Base-by-base conservation (phyloP, 495 filamentous ascomycete genomes). In the Lophiotrema nucula region DNA sequence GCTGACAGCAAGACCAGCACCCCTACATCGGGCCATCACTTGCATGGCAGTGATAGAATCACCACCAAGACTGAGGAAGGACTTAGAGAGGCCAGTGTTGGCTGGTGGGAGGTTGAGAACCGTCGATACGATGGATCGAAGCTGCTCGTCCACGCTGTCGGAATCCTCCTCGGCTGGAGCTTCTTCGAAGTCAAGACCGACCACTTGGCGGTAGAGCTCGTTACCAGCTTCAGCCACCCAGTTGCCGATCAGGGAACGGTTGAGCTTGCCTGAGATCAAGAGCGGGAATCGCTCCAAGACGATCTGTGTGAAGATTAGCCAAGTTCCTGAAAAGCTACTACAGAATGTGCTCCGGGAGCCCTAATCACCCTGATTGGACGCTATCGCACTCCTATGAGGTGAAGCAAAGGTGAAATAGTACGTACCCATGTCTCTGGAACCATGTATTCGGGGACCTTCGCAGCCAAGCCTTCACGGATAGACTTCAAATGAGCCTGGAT, bases 1-100 rank as follows among this genome's bases (percentile, higher is more conserved):
- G 21, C 42, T 57, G 19, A 66, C 48, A 37, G 25, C 47, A 22
- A 62, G 33, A 8, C 63, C 58, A 31, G 22, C 35, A 6, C 28
- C 50, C 43, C 56, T 42, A 24, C 63, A 66, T 33, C 55, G 46
- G 26, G 58, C 28, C 58, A 62, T 62, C 1, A 61, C 57, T 38
- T 61, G 58, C 57, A 66, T 62, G 1, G 63, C 63, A 11, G 63
- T 58, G 48, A 62, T 56, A 2, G 51, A 56, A 28, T 62, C 58
- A 15, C 58, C 58, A n/a, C 51, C 50, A 13, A 55, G 47, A 31
- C 58, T 57, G 3, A 66, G 47, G 38, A 66, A 66, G 12, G 63
- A 48, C n/a, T 53, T 51, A 11, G 48, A 37, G 1, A 43, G 51
- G 19, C 45, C 44, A 19, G 50, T 39, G 11, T 55, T 43, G 11